Evolutionary conservation across 2,329 filamentous ascomycete genomes (phyloP).

Genomic region (Talaromyces piceae): DNA sequence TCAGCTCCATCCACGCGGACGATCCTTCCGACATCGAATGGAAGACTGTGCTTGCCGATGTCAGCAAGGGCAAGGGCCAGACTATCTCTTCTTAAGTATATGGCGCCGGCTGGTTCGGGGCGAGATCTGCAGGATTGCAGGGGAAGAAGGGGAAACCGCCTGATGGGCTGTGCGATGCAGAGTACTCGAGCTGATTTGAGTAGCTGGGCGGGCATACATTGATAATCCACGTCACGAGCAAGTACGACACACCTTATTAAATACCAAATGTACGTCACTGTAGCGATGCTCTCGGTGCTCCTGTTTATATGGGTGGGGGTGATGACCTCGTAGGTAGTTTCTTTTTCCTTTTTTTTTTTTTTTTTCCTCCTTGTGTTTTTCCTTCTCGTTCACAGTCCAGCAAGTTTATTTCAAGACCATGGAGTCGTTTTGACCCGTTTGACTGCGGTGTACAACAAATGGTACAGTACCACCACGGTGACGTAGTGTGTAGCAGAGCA

Average conservation of each 20-base stretch:
- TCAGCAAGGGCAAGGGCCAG: constrained; percentile 36
- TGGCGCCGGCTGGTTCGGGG: constrained; percentile 29
- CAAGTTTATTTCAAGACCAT: background rate
- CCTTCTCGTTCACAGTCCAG: background rate
- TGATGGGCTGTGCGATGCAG: background rate
- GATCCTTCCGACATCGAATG: constrained; percentile 37
- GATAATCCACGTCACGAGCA: background rate
- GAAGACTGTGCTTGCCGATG: constrained; percentile 32
- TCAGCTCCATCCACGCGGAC: constrained; percentile 35
- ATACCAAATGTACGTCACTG: background rate
- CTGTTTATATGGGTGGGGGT: background rate
- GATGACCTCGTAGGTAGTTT: background rate
- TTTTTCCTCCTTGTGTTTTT: background rate
- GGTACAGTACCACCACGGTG: too few species aligned
- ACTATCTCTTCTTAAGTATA: constrained; percentile 19
- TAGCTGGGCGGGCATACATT: background rate
- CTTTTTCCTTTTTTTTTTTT: background rate
- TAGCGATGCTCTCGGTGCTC: background rate
- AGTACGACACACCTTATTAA: background rate
- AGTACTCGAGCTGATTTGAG: background rate
- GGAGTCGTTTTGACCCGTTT: background rate
- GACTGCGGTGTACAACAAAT: background rate
- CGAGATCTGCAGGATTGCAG: background rate
- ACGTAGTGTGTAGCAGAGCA: too few species aligned
- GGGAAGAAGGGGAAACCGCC: background rate